Evolutionary conservation across 768 basidiomycete genomes (phyloP).

Genomic region (Glaciozyma martinii): DNA sequence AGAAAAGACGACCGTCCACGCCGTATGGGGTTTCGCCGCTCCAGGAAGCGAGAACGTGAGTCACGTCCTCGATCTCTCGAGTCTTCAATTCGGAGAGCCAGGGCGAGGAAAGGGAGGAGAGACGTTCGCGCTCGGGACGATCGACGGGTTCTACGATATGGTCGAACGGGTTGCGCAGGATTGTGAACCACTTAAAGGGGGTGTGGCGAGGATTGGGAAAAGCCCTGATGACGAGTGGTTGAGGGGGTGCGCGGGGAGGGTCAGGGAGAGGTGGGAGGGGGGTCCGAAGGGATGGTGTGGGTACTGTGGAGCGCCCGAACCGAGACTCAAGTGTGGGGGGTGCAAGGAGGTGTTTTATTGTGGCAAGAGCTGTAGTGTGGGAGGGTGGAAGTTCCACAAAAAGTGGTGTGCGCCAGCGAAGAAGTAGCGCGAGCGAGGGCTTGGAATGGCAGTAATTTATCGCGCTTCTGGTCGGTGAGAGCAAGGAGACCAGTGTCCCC

Average conservation of each 20-base stretch:
- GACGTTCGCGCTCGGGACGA: neutral
- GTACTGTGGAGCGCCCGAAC: neutral
- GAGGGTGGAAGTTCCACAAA: neutral
- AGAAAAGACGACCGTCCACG: neutral
- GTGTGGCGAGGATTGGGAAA: neutral
- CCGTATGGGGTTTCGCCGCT: neutral
- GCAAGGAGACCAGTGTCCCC: too few relatives aligned
- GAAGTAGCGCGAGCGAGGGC: neutral
- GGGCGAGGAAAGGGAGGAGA: neutral
- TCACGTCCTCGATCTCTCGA: neutral
- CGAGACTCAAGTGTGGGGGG: neutral
- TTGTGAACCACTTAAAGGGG: neutral
- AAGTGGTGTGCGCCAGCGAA: neutral
- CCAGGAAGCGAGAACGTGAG: neutral
- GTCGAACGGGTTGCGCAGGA: neutral
- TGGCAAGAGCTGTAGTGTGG: neutral
- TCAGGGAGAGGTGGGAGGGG: neutral
- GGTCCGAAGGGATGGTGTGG: neutral
- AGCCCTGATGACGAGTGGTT: neutral
- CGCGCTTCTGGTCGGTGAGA: too few relatives aligned
- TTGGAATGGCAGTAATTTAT: too few relatives aligned
- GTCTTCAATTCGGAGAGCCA: neutral
- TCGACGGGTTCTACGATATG: neutral
- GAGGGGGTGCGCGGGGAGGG: neutral
- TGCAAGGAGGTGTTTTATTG: neutral